Evolutionary conservation across 2,329 filamentous ascomycete species (phyloP).

Genomic region (Orbilia blumenaviensis): DNA sequence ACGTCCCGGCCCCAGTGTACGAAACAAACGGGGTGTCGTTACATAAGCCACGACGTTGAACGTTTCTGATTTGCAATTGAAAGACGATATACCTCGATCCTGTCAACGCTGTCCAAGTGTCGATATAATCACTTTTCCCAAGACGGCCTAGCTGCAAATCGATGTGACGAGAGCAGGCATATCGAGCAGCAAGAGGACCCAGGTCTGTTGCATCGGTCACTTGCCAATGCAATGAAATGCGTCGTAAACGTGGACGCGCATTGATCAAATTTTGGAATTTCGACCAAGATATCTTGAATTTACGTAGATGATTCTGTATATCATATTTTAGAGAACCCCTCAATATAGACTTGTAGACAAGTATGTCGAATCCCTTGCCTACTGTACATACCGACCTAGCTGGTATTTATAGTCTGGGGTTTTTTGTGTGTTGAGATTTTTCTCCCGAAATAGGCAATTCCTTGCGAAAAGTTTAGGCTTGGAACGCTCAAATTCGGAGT

Average conservation of each 20-base stretch:
- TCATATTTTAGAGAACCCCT: background rate
- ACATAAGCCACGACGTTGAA: conserved; percentile 17
- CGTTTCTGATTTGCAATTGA: conserved; percentile 44
- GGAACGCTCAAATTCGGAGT: conserved; percentile 8
- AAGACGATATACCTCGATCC: conserved; percentile 49
- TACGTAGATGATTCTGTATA: background rate
- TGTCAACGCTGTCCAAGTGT: conserved; percentile 50
- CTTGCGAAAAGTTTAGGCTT: conserved; percentile 30
- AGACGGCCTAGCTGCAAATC: conserved; percentile 49
- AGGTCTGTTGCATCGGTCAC: conserved; percentile 42
- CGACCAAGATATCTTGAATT: background rate
- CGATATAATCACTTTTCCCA: conserved; percentile 53
- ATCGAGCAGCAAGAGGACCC: conserved; percentile 35
- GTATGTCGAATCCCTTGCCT: conserved; percentile 40
- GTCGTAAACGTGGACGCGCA: conserved; percentile 52
- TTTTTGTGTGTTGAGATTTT: conserved; percentile 51
- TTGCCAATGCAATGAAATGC: conserved; percentile 45
- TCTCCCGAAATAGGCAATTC: conserved; percentile 28
- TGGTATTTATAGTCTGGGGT: conserved; percentile 47
- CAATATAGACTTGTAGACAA: conserved; percentile 34
- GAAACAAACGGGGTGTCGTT: background rate
- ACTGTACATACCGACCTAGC: conserved; percentile 29
- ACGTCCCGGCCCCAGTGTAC: conserved; percentile 28
- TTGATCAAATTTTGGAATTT: conserved; percentile 17
- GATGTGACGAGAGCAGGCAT: conserved; percentile 54